Conservation (phyloP, 768 basidiomycete species). For the Boletus edulis region DNA sequence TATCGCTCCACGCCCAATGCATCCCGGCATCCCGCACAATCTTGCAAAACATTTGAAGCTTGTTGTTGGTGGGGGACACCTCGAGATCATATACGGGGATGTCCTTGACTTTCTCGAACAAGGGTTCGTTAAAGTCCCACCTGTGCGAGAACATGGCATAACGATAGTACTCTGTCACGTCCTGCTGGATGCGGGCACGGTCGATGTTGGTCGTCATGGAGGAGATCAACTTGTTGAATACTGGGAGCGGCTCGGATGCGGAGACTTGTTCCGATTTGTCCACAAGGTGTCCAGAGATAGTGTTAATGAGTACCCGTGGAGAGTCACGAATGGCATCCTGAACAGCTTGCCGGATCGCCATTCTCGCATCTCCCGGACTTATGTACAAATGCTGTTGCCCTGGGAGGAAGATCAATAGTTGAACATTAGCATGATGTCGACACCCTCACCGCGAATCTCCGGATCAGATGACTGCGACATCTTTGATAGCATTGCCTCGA, state of each 20-base stretch:
- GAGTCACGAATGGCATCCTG: neutral
- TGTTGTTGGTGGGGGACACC: too few relatives aligned
- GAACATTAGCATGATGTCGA: neutral
- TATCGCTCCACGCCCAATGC: neutral
- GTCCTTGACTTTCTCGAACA: too few relatives aligned
- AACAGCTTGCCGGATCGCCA: neutral
- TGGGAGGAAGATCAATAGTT: neutral
- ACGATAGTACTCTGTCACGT: neutral
- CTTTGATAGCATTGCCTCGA: neutral
- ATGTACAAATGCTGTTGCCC: neutral
- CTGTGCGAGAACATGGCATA: neutral
- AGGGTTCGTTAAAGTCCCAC: too few relatives aligned
- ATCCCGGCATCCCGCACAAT: neutral
- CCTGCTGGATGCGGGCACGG: neutral
- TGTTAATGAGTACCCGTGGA: neutral
- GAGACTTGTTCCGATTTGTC: neutral
- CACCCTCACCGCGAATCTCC: neutral
- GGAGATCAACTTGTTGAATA: neutral
- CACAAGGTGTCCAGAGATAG: neutral
- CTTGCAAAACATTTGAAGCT: neutral
- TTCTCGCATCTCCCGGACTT: neutral
- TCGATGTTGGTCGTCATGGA: neutral
- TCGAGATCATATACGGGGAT: too few relatives aligned
- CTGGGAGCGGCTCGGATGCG: neutral
- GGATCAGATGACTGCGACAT: neutral